These are phyloP conservation scores for Nepenthes mirabilis DNA, from an alignment of 148 eudicot species.

Conservation along the genomic window DNA sequence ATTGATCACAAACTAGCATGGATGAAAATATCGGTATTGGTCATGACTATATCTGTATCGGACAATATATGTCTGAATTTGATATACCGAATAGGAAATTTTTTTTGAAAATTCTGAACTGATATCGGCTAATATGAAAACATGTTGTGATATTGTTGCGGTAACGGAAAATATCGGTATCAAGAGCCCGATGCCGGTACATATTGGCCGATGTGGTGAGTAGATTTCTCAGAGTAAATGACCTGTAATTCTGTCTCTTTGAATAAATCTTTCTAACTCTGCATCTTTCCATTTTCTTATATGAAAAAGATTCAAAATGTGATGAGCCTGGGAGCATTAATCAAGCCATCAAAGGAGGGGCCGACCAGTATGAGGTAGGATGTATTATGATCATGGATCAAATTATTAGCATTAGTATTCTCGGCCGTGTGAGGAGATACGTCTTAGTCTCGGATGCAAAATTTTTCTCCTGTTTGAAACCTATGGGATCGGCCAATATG, in stretches of 20 bases:
- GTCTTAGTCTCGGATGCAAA: slow-evolving; percentile 12
- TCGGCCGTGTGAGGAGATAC: too few species aligned
- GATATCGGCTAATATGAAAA: too few species aligned
- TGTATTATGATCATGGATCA: slow-evolving; percentile 8
- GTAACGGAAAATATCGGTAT: too few species aligned
- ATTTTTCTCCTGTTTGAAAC: not conserved
- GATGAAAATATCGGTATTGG: not conserved
- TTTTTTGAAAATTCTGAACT: too few species aligned
- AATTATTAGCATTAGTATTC: too few species aligned
- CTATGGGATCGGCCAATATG: too few species aligned
- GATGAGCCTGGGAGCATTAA: slow-evolving; percentile 8
- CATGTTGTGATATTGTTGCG: too few species aligned
- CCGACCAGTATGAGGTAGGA: not conserved
- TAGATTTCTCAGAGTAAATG: slow-evolving; percentile 18
- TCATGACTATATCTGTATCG: not conserved
- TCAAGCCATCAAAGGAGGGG: slow-evolving; percentile 8
- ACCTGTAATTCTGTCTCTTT: not conserved
- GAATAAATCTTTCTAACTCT: not conserved
- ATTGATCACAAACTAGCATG: not conserved
- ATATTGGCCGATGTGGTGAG: slow-evolving; percentile 14
- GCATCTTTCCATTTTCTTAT: slow-evolving; percentile 1
- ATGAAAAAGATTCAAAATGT: slow-evolving; percentile 13
- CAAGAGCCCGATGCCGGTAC: too few species aligned
- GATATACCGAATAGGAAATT: too few species aligned
- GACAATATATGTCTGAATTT: not conserved